These are phyloP conservation scores for Rhododendron molle DNA, from an alignment of 148 eudicot species.

Conservation along the genomic window DNA sequence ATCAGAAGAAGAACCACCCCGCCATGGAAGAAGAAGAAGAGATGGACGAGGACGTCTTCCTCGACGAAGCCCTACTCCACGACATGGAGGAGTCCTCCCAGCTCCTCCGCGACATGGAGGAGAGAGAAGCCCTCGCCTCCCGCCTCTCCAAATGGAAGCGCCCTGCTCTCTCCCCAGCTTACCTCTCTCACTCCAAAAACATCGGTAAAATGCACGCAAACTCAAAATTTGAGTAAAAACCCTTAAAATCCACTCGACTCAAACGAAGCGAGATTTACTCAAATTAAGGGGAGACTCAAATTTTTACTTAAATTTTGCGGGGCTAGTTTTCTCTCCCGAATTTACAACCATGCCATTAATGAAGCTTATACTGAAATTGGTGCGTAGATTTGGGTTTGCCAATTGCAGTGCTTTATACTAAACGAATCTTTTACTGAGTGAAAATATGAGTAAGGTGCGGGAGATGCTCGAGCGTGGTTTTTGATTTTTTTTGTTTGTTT, in stretches of 20 bases:
- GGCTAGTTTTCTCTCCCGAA: background rate
- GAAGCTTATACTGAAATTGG: background rate
- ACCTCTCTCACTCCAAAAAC: conserved; percentile 34
- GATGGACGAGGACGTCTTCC: conserved; percentile 75
- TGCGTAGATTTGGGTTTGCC: background rate
- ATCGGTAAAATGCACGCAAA: conserved; percentile 32
- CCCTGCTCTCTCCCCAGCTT: conserved; percentile 42
- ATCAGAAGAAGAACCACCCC: conserved; percentile 43
- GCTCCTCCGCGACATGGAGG: conserved; percentile 56
- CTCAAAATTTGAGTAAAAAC: background rate
- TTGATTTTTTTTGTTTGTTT: background rate
- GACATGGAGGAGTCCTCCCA: conserved; percentile 46
- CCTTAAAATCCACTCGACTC: background rate
- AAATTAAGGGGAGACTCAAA: background rate
- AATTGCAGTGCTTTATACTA: background rate
- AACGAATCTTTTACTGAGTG: background rate
- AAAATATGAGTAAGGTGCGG: background rate
- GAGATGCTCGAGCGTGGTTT: background rate
- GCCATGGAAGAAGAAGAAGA: conserved; percentile 68
- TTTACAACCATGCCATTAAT: background rate
- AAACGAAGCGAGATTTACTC: background rate
- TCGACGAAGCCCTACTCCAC: conserved; percentile 56
- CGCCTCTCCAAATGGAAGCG: conserved; percentile 82
- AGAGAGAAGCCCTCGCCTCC: conserved; percentile 41
- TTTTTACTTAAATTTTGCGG: background rate